These are phyloP conservation scores for Clonostachys rhizophaga DNA, from an alignment of 2,329 filamentous ascomycete species.

Conservation along the genomic window DNA sequence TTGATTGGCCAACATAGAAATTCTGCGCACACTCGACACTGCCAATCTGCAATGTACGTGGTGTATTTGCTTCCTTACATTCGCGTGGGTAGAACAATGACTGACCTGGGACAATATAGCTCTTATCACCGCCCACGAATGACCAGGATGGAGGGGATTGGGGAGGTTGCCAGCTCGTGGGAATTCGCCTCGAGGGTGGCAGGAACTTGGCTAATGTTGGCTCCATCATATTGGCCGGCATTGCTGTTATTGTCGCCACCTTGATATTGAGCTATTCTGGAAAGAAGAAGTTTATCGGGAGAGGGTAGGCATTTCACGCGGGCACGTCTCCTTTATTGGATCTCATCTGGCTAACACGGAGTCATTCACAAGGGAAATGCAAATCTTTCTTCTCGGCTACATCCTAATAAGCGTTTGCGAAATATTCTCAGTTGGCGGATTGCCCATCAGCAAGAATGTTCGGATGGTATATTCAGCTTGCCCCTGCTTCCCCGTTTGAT, in stretches of 20 bases:
- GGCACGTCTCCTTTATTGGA: background rate
- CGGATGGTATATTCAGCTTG: constrained; percentile 59
- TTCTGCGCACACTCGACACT: constrained; percentile 83
- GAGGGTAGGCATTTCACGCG: constrained; percentile 57
- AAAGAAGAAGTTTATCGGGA: constrained; percentile 85
- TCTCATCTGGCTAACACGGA: background rate
- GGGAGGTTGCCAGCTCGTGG: constrained; percentile 70
- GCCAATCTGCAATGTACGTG: constrained; percentile 78
- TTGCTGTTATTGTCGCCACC: constrained; percentile 66
- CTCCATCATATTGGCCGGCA: constrained; percentile 77
- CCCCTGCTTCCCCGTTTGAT: background rate
- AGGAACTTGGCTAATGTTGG: constrained; percentile 79
- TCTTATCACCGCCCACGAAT: background rate
- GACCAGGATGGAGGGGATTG: constrained; percentile 48
- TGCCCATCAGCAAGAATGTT: constrained; percentile 67
- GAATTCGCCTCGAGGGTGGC: constrained; percentile 65
- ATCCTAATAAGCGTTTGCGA: constrained; percentile 89
- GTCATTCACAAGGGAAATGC: constrained; percentile 71
- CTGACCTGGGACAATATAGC: background rate
- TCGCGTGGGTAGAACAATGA: background rate
- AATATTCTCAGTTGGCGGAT: constrained; percentile 90
- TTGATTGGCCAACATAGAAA: constrained; percentile 40
- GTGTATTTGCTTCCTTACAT: background rate
- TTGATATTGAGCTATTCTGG: constrained; percentile 78
- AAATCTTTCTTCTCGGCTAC: constrained; percentile 84